Evolutionary conservation across 352 stramenopile genomes (phyloP), one percentile per base, ranked within the genome.

Genomic region (Sclerospora graminicola): DNA sequence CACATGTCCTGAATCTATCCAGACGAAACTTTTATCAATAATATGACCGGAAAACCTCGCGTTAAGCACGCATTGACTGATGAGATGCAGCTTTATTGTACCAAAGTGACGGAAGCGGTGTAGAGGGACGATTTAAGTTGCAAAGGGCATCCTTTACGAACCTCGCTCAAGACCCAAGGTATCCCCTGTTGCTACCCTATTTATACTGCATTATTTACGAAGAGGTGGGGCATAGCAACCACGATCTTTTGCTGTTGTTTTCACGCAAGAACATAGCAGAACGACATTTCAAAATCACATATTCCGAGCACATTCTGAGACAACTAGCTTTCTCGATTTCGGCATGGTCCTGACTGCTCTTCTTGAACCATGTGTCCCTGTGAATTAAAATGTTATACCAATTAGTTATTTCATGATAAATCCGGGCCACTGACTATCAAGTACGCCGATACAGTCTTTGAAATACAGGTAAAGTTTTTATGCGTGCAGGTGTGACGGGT

Each of bases 31-130:
- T 87, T 85, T 45, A 58, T 82, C 14, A 66, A 60, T 47, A 63
- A 67, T 32, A 68, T 85, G 21, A 71, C 84, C 51, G 63, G 76
- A 42, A 88, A 89, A 47, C 80, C 70, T 13, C 66, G 84, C 9
- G 77, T 88, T 21, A 91, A 91, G 54, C 80, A 91, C 63, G 76
- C 89, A 43, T 59, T 95, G 27, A 89, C 82, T 3, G 75, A 91
- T 32, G 83, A 95, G 58, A 89, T 95, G 73, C 82, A 93, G 46
- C 50, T 93, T 5, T 95, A 92, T 62, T 95, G 85, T 45, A 79
- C 75, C n/a, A 91, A 85, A 45, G 75, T 91, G 37, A 91, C 76
- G 27, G 76, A 89, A 8, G 80, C 80, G 0, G 60, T 91, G 44
- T 85, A 89, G 46, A 73, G 68, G 45, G 72, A 78, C 50, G 74